Evolutionary conservation across 306 rosid species (phyloP), one percentile per base, ranked within the genome.

Genomic region (Echinosophora koreensis): DNA sequence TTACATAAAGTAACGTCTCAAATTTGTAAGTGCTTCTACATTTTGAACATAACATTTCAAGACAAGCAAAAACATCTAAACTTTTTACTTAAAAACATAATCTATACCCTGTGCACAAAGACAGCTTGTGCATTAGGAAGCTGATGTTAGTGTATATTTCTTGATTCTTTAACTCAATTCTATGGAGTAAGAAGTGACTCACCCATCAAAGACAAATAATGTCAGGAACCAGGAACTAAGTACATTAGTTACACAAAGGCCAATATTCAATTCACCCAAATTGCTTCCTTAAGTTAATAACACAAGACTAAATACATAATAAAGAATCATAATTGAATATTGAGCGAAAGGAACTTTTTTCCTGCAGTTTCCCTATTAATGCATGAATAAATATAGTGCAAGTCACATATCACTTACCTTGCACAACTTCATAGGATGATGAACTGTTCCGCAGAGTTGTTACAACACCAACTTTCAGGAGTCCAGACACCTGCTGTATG

Each of bases 401-500:
- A 18, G 27, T 34, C 37, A 79, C 57, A 74, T 64, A 27, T 69
- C 17, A 44, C 81, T 66, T 87, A 96, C 99, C 99, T 92, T 91
- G 99, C 73, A 86, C 97, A 73, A 66, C 89, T 72, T 96, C 99
- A 81, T 91, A 86, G 46, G 99, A 91, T 6, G 99, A 86, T 35
- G 99, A 86, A 82, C 84, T 93, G 80, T 65, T 91, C 54, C 99
- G 91, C 18, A 96, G 84, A 68, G 94, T 93, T 57, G 94, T 91
- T 50, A 88, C 99, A 32, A 88, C 99, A 39, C 99, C 90, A 73
- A 85, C 87, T 90, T 93, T 96, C 34, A 96, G 79, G 44, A 96
- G 93, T 66, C 96, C 96, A 54, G 99, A 92, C 54, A 96, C 98
- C 73, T 96, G 99, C 69, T 91, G 92, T 75, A 96, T 81, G 69